Evolutionary conservation across 805 yeast genomes (phyloP).

Genomic region (Isabelozyma rhagii): DNA sequence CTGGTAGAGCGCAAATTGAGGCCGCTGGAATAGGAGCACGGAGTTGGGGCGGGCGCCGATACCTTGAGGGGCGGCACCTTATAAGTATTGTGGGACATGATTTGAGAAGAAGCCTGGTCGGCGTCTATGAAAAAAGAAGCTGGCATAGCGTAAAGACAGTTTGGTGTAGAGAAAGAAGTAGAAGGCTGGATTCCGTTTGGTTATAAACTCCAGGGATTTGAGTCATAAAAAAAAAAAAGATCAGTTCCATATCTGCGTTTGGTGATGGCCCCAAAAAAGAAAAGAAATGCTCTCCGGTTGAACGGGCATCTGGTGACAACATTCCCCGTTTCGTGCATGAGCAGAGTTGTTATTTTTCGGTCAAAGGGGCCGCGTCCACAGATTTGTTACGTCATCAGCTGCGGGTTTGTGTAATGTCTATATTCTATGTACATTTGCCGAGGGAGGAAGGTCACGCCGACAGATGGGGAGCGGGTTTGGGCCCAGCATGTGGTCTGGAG

Average conservation of each 20-base stretch:
- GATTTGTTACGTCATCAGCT: neutral
- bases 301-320: neutral
- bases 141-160: neutral
- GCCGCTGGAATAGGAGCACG: neutral
- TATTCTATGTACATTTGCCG: neutral
- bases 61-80: neutral
- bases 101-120: neutral
- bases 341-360: neutral
- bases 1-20: neutral
- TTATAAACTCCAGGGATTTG: neutral
- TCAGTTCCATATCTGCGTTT: neutral
- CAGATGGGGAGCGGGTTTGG: neutral
- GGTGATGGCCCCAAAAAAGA: slow-evolving; percentile 1
- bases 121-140: neutral
- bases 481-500: neutral
- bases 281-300: neutral
- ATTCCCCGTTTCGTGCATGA: neutral
- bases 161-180: too few relatives aligned
- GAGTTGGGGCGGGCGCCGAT: neutral
- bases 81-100: too few relatives aligned
- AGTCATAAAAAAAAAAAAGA: neutral
- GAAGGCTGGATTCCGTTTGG: neutral
- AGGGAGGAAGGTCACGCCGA: slow-evolving; percentile 2
- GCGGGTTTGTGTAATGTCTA: neutral
- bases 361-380: neutral